Conservation (phyloP, 441 rosid species). For the Adansonia madagascariensis region DNA sequence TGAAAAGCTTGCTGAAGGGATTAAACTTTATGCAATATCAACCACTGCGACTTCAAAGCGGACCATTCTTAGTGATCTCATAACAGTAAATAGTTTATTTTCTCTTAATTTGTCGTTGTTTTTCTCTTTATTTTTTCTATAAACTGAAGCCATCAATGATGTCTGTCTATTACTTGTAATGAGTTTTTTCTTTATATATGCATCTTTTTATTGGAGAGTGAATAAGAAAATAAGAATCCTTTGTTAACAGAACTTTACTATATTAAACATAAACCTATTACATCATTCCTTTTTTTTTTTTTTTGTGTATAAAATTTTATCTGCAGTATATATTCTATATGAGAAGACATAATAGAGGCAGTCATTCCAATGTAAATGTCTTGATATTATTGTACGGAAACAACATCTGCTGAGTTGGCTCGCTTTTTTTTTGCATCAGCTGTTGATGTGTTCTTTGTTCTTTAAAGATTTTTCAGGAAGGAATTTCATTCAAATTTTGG, state of each 20-base stretch:
- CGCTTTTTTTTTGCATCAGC: not conserved
- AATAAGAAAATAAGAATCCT: not conserved
- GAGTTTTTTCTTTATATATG: not conserved
- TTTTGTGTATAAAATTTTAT: not conserved
- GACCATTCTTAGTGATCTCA: conserved; percentile 86
- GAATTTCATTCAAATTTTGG: not conserved
- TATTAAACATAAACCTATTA: conserved; percentile 2
- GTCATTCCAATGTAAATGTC: not conserved
- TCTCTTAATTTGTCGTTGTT: conserved; percentile 1
- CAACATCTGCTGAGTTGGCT: not conserved
- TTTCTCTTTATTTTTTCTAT: conserved; percentile 1
- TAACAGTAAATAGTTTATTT: conserved; percentile 59
- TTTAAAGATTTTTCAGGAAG: not conserved
- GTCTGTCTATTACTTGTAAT: not conserved
- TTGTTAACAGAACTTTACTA: not conserved
- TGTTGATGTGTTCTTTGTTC: not conserved
- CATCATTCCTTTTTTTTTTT: not conserved
- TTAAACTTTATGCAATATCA: conserved; percentile 82
- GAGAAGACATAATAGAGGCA: not conserved
- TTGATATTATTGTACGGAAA: conserved; percentile 3
- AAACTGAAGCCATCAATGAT: not conserved
- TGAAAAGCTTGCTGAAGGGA: conserved; percentile 93
- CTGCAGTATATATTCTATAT: not conserved
- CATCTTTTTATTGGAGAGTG: not conserved
- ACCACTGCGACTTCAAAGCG: conserved; percentile 76